Evolutionary conservation across 169 alveolate species (phyloP).

Genomic region (Eimeria sp.): DNA sequence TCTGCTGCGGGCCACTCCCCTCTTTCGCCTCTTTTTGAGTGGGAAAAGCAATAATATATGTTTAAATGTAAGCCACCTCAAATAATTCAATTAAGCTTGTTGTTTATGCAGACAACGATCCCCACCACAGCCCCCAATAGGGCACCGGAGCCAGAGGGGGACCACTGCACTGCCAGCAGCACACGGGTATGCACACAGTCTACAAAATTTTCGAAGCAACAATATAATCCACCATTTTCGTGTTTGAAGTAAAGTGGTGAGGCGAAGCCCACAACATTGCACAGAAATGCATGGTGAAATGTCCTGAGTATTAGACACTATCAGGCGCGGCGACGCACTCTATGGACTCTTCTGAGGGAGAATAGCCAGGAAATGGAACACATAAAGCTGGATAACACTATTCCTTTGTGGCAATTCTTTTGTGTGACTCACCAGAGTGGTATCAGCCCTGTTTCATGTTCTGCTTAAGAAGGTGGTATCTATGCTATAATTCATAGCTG

Average conservation of each 20-base stretch:
- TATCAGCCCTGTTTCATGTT: no score
- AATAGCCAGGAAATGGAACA: no score
- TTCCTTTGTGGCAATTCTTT: no score
- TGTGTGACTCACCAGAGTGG: no score
- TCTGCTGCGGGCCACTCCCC: background rate
- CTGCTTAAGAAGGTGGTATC: no score
- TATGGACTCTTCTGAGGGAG: no score
- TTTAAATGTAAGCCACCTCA: background rate
- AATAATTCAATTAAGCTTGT: background rate
- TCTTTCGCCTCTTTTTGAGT: background rate
- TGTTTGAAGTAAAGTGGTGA: background rate
- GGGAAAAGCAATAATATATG: background rate
- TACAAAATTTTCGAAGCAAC: background rate
- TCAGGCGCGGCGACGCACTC: no score
- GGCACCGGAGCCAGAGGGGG: background rate
- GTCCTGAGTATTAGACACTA: no score
- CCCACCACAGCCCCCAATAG: background rate
- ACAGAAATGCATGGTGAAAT: no score
- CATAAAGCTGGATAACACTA: no score
- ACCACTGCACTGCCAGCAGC: conserved; percentile 24
- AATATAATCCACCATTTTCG: background rate
- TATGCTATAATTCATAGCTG: no score
- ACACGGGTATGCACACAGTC: background rate
- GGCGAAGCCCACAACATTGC: background rate
- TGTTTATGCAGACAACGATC: background rate